Evolutionary conservation across 371 early-diverging fungal species (phyloP).

Genomic region (Zychaea mexicana): DNA sequence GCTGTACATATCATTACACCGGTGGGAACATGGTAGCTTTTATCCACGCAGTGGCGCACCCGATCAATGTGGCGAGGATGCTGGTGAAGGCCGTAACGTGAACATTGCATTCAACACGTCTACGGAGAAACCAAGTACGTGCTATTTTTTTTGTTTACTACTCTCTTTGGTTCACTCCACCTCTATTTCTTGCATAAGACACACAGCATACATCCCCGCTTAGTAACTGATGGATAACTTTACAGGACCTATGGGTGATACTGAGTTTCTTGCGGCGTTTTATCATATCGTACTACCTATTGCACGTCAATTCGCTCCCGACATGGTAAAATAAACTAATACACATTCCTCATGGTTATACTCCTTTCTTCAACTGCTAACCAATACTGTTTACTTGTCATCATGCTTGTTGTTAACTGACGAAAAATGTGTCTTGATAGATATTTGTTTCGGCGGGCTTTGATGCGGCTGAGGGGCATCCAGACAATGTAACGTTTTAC

Average conservation of each 20-base stretch:
- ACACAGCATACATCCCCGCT: no score
- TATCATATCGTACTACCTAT: slow-evolving; percentile 65
- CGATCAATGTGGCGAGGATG: slow-evolving; percentile 56
- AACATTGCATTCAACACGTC: slow-evolving; percentile 62
- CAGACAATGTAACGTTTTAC: slow-evolving; percentile 51
- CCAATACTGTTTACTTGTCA: not conserved
- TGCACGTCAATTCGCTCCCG: slow-evolving; percentile 61
- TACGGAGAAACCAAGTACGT: slow-evolving; percentile 55
- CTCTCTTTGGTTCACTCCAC: not conserved
- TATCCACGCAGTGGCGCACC: slow-evolving; percentile 65
- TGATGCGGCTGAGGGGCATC: slow-evolving; percentile 69
- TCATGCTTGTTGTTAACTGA: not conserved
- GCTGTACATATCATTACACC: slow-evolving; percentile 67
- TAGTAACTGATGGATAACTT: no score
- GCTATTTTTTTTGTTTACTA: not conserved
- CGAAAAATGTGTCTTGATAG: slow-evolving; percentile 12
- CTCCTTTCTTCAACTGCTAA: no score
- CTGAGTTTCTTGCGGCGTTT: slow-evolving; percentile 68
- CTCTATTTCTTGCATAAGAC: no score
- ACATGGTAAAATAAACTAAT: slow-evolving; percentile 51
- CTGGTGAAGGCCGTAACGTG: slow-evolving; percentile 58
- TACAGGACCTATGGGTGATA: slow-evolving; percentile 66
- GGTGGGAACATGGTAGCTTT: slow-evolving; percentile 66
- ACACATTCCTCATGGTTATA: no score
- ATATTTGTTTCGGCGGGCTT: slow-evolving; percentile 70